phyloP scores from a whole-genome alignment of 2,329 filamentous ascomycete species.

The Aschersonia sp. region DNA sequence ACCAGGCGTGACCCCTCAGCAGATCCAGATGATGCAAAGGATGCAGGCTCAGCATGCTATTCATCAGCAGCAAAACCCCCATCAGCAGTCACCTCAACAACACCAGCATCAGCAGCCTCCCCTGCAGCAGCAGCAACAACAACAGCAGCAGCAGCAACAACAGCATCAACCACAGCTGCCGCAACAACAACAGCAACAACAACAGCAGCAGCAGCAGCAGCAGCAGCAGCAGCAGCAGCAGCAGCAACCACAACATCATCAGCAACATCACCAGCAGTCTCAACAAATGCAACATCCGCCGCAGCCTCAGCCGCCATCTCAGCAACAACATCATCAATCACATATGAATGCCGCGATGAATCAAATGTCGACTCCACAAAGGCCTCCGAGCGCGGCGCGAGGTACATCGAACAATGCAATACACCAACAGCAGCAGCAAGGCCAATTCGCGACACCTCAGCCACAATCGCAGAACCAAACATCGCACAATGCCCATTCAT shows the following conservation, averaged over 20 bases:
- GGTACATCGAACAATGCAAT: constrained; percentile 9
- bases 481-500: constrained; percentile 17
- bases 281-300: constrained; percentile 6
- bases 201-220: constrained; percentile 1
- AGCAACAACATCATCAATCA: constrained; percentile 13
- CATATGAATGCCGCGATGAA: constrained; percentile 9
- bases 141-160: constrained; percentile 14
- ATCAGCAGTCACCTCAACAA: constrained; percentile 9
- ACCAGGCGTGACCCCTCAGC: constrained; percentile 32
- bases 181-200: constrained; percentile 1
- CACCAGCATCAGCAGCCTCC: constrained; percentile 18
- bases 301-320: constrained; percentile 8
- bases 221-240: constrained; percentile 8
- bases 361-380: constrained; percentile 10
- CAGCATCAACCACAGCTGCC: constrained; percentile 11
- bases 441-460: constrained; percentile 18
- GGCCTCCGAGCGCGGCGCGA: constrained; percentile 10
- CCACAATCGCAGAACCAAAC: constrained; percentile 21
- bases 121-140: constrained; percentile 12
- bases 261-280: constrained; percentile 9
- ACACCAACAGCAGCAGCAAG: constrained; percentile 4
- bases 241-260: constrained; percentile 16
- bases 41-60: constrained; percentile 15
- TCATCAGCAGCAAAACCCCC: constrained; percentile 18
- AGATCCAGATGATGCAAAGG: constrained; percentile 29